A percentile compares a stretch with the other conserved stretches of the same genome.
Conservation (phyloP, 2,329 filamentous ascomycete genomes). For the Colletotrichum tofieldiae region DNA sequence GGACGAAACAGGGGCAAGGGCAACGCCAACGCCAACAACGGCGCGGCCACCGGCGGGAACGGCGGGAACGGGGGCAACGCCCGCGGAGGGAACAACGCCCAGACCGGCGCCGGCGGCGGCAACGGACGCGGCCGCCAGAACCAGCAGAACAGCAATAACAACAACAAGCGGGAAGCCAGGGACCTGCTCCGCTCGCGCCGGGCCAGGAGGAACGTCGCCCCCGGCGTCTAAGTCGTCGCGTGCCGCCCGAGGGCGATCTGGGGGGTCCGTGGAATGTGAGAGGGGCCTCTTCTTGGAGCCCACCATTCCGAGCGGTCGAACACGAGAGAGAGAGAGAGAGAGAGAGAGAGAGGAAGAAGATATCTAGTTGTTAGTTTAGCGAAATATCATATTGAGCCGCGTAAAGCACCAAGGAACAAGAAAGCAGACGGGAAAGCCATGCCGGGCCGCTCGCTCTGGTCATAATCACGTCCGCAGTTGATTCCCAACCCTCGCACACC, state of each 20-base stretch:
- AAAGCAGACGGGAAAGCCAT: neutral
- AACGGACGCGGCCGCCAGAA: conserved; percentile 19
- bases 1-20: neutral
- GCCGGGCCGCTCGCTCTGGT: no score
- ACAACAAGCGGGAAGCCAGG: conserved; percentile 26
- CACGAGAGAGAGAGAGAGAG: neutral
- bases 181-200: conserved; percentile 11
- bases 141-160: conserved; percentile 24
- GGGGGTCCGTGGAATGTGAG: neutral
- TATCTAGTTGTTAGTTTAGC: conserved; percentile 20
- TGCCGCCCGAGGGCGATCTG: neutral
- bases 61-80: neutral
- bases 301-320: neutral
- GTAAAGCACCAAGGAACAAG: neutral
- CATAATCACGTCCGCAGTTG: no score
- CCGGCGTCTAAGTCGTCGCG: neutral
- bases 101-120: neutral
- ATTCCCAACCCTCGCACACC: neutral
- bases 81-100: neutral
- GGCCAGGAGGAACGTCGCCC: conserved; percentile 18
- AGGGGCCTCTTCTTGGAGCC: neutral
- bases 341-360: neutral
- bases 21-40: conserved; percentile 4
- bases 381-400: conserved; percentile 6
- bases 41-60: neutral